A percentile compares a stretch with the other conserved stretches of the same genome.
Conservation (phyloP, 2,329 filamentous ascomycete species). For the Cladosporium sp. region DNA sequence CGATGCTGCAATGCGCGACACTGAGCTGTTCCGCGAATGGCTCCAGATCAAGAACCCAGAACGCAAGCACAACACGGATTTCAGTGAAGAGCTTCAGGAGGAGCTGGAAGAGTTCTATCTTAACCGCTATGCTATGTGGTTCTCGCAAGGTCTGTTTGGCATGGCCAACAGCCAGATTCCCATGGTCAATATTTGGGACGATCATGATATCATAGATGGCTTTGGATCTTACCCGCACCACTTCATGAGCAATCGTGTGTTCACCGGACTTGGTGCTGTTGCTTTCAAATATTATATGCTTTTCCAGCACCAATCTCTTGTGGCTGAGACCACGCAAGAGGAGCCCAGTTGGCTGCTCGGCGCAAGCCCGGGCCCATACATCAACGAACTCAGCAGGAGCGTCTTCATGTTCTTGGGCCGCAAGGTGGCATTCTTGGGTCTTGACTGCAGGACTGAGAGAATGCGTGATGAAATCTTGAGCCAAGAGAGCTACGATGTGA, state of each 20-base stretch:
- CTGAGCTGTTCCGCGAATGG: constrained; percentile 77
- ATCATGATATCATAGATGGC: constrained; percentile 68
- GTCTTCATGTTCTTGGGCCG: constrained; percentile 79
- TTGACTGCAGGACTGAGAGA: constrained; percentile 89
- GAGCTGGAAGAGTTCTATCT: constrained; percentile 88
- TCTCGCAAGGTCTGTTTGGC: constrained; percentile 91
- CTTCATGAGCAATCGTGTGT: constrained; percentile 87
- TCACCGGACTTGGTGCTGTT: constrained; percentile 81
- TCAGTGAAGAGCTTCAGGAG: constrained; percentile 76
- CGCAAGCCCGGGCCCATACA: constrained; percentile 77
- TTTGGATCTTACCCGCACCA: constrained; percentile 89
- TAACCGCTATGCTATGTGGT: constrained; percentile 87
- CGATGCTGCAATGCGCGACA: constrained; percentile 73
- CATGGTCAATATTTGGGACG: constrained; percentile 98
- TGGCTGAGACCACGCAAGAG: constrained; percentile 71
- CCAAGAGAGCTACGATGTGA: constrained; percentile 75
- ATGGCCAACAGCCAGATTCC: constrained; percentile 91
- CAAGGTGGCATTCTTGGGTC: constrained; percentile 73
- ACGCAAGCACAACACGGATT: constrained; percentile 73
- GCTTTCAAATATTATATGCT: constrained; percentile 99
- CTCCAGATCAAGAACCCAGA: constrained; percentile 72
- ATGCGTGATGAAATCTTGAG: constrained; percentile 76
- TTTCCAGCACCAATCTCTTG: constrained; percentile 91
- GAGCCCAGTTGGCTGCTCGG: constrained; percentile 94
- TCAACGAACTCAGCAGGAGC: constrained; percentile 78